Conservation (phyloP, 176 grass and related monocot genomes). For the Aechmea fasciata region DNA sequence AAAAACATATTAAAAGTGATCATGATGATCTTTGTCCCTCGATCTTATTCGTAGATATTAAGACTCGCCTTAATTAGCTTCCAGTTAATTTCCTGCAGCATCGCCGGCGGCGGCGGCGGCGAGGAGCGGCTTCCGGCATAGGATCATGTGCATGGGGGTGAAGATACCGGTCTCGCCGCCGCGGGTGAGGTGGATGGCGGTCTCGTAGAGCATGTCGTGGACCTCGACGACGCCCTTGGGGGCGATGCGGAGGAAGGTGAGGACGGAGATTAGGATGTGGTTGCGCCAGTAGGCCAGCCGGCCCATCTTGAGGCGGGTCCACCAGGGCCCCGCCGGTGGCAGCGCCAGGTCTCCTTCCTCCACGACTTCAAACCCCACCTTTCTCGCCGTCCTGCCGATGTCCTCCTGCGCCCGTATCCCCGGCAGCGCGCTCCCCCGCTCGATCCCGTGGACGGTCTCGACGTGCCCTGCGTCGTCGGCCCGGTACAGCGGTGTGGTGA, state of each 20-base stretch:
- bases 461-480: background rate
- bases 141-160: slow-evolving; percentile 17
- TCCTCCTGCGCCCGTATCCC: slow-evolving; percentile 12
- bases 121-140: slow-evolving; percentile 4
- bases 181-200: slow-evolving; percentile 1
- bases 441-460: slow-evolving; percentile 16
- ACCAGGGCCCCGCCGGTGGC: slow-evolving; percentile 15
- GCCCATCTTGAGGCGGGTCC: slow-evolving; percentile 14
- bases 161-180: slow-evolving; percentile 16
- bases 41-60: background rate
- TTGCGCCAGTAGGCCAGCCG: slow-evolving; percentile 11
- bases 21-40: background rate
- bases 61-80: background rate
- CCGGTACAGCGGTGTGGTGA: slow-evolving; percentile 9
- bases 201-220: slow-evolving; percentile 12
- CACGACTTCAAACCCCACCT: slow-evolving; percentile 17
- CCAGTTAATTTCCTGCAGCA: background rate
- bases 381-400: slow-evolving; percentile 1
- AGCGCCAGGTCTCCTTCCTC: slow-evolving; percentile 10
- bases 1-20: too few relatives aligned
- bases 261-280: background rate
- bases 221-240: slow-evolving; percentile 12
- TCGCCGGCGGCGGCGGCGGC: too few relatives aligned
- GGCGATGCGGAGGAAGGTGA: background rate
- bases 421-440: slow-evolving; percentile 9